Conservation (phyloP, 768 basidiomycete genomes). For the Auricularia sp. region DNA sequence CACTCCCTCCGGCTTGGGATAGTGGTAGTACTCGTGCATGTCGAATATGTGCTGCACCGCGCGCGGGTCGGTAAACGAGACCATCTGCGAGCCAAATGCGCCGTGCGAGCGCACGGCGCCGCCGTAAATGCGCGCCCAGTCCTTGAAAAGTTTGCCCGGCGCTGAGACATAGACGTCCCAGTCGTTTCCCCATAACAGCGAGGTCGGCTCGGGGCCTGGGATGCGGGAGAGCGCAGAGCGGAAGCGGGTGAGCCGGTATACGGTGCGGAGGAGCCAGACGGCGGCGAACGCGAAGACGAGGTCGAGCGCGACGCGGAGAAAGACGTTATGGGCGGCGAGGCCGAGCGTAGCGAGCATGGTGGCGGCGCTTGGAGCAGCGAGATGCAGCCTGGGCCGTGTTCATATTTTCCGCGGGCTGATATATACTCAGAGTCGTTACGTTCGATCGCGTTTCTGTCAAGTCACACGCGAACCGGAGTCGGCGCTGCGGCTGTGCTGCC, state of each 20-base stretch:
- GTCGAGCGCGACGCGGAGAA: background rate
- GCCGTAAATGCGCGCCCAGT: constrained; percentile 48
- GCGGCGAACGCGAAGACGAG: background rate
- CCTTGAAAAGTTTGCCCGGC: constrained; percentile 44
- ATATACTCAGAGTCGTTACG: too few relatives aligned
- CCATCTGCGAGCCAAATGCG: constrained; percentile 47
- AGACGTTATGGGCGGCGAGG: background rate
- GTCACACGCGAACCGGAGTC: too few relatives aligned
- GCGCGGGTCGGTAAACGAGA: constrained; percentile 46
- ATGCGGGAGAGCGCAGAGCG: constrained; percentile 22
- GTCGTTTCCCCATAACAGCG: constrained; percentile 53
- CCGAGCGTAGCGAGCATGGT: background rate
- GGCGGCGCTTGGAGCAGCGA: background rate
- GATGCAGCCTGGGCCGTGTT: background rate
- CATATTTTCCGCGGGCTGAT: too few relatives aligned
- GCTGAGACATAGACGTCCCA: constrained; percentile 32
- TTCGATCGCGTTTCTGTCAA: too few relatives aligned
- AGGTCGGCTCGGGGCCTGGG: constrained; percentile 41
- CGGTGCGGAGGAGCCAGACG: background rate
- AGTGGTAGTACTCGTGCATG: constrained; percentile 40
- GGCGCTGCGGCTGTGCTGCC: too few relatives aligned
- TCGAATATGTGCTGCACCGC: constrained; percentile 47
- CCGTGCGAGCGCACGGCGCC: constrained; percentile 47
- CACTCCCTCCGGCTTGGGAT: constrained; percentile 55
- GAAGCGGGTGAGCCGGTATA: background rate